These are phyloP conservation scores for Claviceps sp. DNA, from an alignment of 2,329 filamentous ascomycete species.

Conservation along the genomic window DNA sequence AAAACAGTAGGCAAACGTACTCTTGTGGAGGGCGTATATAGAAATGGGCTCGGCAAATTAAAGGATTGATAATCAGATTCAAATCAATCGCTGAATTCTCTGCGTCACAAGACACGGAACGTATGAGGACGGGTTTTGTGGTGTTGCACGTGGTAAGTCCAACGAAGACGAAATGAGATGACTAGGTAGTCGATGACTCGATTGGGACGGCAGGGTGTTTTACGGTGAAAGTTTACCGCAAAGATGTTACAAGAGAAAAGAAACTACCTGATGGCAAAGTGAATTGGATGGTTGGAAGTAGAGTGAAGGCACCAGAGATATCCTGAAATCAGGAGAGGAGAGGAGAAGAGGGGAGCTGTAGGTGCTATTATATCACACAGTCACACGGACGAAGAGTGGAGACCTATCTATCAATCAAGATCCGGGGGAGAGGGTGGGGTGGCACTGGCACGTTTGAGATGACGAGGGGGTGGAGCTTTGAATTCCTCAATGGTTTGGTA, in stretches of 20 bases:
- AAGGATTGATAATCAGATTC: neutral
- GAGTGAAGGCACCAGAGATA: neutral
- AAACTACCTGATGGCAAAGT: conserved; percentile 2
- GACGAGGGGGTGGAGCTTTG: neutral
- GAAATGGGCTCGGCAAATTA: neutral
- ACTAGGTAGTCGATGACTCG: neutral
- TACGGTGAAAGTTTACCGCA: neutral
- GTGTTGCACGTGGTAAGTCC: neutral
- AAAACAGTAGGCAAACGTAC: neutral
- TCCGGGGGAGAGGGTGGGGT: neutral
- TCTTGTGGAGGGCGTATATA: neutral
- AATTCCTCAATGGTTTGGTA: no score
- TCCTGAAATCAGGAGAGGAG: neutral
- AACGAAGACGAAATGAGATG: neutral
- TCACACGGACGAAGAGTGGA: conserved; percentile 12
- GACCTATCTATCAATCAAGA: conserved; percentile 4
- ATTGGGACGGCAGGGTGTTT: neutral
- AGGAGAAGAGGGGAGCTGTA: conserved; percentile 8
- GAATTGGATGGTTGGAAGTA: conserved; percentile 3
- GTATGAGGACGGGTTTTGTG: neutral
- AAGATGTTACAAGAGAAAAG: neutral
- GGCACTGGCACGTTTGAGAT: neutral
- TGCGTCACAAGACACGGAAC: neutral
- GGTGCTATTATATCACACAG: conserved; percentile 10
- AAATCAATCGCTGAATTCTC: neutral